phyloP scores from a whole-genome alignment of 2,329 filamentous ascomycete species.

The Trichoderma lentiforme region DNA sequence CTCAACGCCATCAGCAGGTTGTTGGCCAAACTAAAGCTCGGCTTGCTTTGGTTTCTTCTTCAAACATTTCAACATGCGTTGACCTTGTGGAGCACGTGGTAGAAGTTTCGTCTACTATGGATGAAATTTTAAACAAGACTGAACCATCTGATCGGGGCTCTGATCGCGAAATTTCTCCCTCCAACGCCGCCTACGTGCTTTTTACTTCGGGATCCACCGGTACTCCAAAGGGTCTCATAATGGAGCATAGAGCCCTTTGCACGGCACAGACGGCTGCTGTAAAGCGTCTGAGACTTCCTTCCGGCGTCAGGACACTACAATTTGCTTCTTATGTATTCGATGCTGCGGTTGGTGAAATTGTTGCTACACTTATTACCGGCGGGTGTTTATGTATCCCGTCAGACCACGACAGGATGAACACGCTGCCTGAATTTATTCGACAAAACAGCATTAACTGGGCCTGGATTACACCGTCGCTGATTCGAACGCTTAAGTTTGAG shows the following conservation, averaged over 20 bases:
- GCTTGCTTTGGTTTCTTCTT: neutral
- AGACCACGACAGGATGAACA: constrained; percentile 16
- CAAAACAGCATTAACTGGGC: constrained; percentile 5
- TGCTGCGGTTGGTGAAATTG: constrained; percentile 14
- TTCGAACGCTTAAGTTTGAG: neutral
- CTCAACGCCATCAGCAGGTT: constrained; percentile 10
- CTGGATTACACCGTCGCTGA: constrained; percentile 17
- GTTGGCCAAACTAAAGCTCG: constrained; percentile 5
- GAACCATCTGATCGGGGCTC: neutral
- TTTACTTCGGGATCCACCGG: constrained; percentile 15
- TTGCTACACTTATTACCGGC: neutral
- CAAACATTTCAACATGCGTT: neutral
- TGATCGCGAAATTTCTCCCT: neutral
- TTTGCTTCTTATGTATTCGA: constrained; percentile 19
- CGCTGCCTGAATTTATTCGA: constrained; percentile 11
- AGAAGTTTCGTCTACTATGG: neutral
- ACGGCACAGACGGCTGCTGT: constrained; percentile 1
- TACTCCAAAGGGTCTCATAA: constrained; percentile 10
- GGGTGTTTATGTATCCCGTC: constrained; percentile 9
- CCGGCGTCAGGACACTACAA: neutral
- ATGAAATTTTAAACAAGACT: neutral
- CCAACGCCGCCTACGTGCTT: constrained; percentile 11
- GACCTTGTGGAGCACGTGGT: neutral
- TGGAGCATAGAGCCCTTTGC: constrained; percentile 15
- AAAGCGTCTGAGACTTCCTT: neutral